Conservation (phyloP, 78 protist species). For the Dictyostelium purpureum region DNA sequence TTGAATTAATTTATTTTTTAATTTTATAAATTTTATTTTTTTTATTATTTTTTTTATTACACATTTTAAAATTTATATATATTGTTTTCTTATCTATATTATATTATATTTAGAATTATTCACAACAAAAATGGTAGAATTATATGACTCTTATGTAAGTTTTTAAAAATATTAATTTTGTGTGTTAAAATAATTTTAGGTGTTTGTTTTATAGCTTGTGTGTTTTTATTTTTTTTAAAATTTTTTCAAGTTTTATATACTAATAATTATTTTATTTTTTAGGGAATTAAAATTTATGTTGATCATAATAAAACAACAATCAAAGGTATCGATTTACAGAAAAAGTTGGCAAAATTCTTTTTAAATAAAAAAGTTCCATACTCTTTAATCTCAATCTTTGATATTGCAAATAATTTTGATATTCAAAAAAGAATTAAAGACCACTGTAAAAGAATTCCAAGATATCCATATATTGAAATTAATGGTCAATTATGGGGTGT, state of each 20-base stretch:
- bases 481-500: constrained; percentile 75
- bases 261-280: neutral
- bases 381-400: constrained; percentile 47
- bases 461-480: constrained; percentile 68
- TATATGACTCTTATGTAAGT: constrained; percentile 24
- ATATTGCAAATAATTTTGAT: constrained; percentile 54
- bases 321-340: constrained; percentile 55
- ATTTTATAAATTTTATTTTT: too few species aligned
- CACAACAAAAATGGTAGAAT: neutral
- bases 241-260: neutral
- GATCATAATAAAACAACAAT: constrained; percentile 66
- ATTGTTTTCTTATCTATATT: too few species aligned
- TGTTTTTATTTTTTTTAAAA: neutral
- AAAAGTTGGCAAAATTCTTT: constrained; percentile 29
- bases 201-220: neutral
- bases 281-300: constrained; percentile 70
- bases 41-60: too few species aligned
- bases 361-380: constrained; percentile 16
- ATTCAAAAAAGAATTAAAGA: constrained; percentile 55
- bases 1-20: too few species aligned
- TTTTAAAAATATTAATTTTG: neutral
- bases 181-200: neutral
- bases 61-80: too few species aligned
- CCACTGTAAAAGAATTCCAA: constrained; percentile 58
- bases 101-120: too few species aligned